Percentiles rank a stretch among this genome's conserved stretches.
Conservation (phyloP, 345 rosid species). For the Rhodamnia argentea region DNA sequence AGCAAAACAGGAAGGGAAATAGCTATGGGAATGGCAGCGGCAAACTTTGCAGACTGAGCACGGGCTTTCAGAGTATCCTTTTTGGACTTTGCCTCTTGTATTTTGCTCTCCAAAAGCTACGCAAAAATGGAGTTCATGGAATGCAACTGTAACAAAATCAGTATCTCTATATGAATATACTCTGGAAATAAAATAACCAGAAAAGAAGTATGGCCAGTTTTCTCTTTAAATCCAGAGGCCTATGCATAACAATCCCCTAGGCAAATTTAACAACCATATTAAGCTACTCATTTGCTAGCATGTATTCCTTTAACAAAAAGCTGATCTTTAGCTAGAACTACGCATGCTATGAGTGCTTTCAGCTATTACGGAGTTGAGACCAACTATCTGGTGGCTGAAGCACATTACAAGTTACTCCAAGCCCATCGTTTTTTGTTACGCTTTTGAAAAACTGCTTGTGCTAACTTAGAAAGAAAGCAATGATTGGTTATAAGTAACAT, state of each 20-base stretch:
- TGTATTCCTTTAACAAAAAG: not conserved
- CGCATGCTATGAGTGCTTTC: not conserved
- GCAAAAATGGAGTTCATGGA: conserved; percentile 10
- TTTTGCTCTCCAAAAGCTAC: conserved; percentile 97
- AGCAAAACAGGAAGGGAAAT: not conserved
- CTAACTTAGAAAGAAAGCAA: not conserved
- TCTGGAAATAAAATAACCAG: not conserved
- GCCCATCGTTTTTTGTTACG: not conserved
- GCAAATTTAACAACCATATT: not conserved
- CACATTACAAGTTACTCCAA: not conserved
- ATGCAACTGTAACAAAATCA: conserved; percentile 3
- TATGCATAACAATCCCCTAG: not conserved
- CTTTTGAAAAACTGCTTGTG: not conserved
- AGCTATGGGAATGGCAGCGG: conserved; percentile 3
- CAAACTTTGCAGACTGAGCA: conserved; percentile 75
- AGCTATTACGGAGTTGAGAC: not conserved
- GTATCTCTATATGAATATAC: not conserved
- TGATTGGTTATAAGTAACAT: not conserved
- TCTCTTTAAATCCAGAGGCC: not conserved
- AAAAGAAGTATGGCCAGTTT: not conserved
- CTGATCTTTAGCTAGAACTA: not conserved
- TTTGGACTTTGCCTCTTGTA: conserved; percentile 95
- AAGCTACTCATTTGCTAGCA: not conserved
- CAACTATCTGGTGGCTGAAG: not conserved
- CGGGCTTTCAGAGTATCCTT: conserved; percentile 96